Evolutionary conservation across 176 grass and related monocot species (phyloP).

Genomic region (Neostapfia colusana): DNA sequence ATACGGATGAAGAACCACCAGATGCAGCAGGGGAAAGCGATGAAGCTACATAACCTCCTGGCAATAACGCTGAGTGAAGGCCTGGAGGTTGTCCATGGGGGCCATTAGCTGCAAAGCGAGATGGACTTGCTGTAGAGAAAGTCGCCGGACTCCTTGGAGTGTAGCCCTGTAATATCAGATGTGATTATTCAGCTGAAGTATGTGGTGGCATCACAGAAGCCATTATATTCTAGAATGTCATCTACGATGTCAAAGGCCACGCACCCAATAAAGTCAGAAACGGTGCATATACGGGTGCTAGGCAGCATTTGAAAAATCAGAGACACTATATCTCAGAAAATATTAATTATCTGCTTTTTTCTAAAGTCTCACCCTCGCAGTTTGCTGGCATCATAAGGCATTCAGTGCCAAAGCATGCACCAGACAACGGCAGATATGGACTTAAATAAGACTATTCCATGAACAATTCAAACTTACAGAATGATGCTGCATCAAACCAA

Average conservation of each 20-base stretch:
- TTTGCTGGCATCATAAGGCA: not conserved
- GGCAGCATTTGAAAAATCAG: not conserved
- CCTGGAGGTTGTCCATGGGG: constrained; percentile 51
- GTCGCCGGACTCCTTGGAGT: constrained; percentile 53
- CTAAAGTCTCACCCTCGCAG: not conserved
- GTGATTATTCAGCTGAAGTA: not conserved
- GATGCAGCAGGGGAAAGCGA: constrained; percentile 80
- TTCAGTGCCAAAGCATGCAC: not conserved
- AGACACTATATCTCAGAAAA: not conserved
- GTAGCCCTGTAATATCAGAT: constrained; percentile 45
- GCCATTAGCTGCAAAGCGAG: constrained; percentile 53
- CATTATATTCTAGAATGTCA: not conserved
- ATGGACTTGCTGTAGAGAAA: constrained; percentile 60
- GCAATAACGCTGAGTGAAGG: constrained; percentile 50
- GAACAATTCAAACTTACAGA: constrained; percentile 48
- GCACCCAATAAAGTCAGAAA: not conserved
- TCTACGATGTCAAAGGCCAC: not conserved
- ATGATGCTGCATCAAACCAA: constrained; percentile 62
- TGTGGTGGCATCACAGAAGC: not conserved
- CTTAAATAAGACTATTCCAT: constrained; percentile 11
- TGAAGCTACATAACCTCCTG: constrained; percentile 58
- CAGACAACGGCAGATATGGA: not conserved
- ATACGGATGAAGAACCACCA: constrained; percentile 64
- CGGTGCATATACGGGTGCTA: not conserved
- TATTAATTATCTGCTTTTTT: not conserved